Evolutionary conservation across 1,139 yeast species (phyloP).

Genomic region (Geotrichum carabidarum): DNA sequence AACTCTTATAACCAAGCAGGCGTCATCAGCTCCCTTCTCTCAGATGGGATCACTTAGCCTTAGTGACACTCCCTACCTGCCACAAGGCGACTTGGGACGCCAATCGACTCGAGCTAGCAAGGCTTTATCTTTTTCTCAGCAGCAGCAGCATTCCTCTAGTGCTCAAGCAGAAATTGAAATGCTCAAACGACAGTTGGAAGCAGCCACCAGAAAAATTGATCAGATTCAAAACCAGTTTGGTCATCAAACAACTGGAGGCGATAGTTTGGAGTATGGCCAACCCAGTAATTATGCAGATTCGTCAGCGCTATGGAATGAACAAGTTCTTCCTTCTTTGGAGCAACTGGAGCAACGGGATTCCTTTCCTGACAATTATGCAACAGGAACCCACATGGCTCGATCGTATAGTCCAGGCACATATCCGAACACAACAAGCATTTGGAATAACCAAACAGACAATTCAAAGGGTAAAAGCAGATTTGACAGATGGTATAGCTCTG

Average conservation of each 20-base stretch:
- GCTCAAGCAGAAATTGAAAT: constrained; percentile 19
- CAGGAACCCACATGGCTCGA: neutral
- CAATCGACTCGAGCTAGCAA: constrained; percentile 1
- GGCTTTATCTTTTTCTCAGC: neutral
- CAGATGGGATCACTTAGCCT: neutral
- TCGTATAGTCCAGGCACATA: constrained; percentile 14
- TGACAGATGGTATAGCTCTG: constrained; percentile 14
- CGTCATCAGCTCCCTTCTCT: neutral
- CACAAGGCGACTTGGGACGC: constrained; percentile 1
- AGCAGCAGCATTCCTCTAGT: neutral
- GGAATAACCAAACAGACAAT: constrained; percentile 9
- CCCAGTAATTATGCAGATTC: neutral
- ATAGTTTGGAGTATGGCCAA: neutral
- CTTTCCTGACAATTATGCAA: neutral
- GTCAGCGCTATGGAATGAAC: neutral
- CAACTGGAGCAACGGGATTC: constrained; percentile 9
- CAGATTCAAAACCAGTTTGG: constrained; percentile 13
- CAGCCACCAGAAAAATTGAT: constrained; percentile 17
- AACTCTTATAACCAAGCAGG: constrained; percentile 6
- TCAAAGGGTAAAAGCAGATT: constrained; percentile 5
- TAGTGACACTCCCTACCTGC: neutral
- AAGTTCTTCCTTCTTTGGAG: neutral
- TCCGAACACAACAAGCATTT: constrained; percentile 6
- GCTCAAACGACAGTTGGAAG: constrained; percentile 18
- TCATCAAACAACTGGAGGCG: neutral